A percentile compares a stretch with the other conserved stretches of the same genome.
phyloP scores from a whole-genome alignment of 2,329 filamentous ascomycete genomes.

The Fusarium staphyleae region DNA sequence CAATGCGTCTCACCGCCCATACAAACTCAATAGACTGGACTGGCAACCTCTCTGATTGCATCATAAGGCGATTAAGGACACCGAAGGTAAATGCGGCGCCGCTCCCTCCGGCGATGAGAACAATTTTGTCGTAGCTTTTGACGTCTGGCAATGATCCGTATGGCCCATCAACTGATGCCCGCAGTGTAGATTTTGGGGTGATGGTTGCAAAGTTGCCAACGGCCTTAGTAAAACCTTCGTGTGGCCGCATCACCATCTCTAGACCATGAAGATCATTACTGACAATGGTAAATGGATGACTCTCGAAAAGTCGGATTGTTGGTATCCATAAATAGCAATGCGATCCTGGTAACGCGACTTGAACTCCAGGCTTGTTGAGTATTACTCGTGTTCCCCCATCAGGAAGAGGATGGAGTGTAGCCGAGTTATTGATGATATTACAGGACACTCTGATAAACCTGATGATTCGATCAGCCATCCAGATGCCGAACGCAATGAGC shows the following conservation, averaged over 20 bases:
- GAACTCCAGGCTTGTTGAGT: constrained; percentile 51
- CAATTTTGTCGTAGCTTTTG: constrained; percentile 30
- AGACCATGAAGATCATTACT: constrained; percentile 48
- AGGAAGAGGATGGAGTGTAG: constrained; percentile 52
- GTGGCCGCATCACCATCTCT: constrained; percentile 59
- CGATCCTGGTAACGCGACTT: constrained; percentile 35
- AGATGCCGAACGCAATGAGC: constrained; percentile 50
- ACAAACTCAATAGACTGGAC: constrained; percentile 14
- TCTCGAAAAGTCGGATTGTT: constrained; percentile 57
- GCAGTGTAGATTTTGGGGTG: constrained; percentile 52
- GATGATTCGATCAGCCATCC: constrained; percentile 54
- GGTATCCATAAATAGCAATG: constrained; percentile 66
- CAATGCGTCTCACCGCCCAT: constrained; percentile 22
- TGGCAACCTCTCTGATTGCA: not conserved
- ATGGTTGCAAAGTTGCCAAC: constrained; percentile 54
- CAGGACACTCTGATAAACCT: constrained; percentile 32
- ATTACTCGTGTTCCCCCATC: constrained; percentile 54
- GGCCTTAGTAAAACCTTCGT: constrained; percentile 60
- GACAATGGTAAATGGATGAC: constrained; percentile 64
- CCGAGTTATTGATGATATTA: constrained; percentile 31
- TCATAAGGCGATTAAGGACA: constrained; percentile 11
- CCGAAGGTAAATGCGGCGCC: constrained; percentile 40
- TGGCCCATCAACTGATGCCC: constrained; percentile 60
- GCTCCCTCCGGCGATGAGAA: constrained; percentile 38
- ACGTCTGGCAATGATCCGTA: constrained; percentile 61